These are phyloP conservation scores for Singerocomus inundabilis DNA, from an alignment of 1,284 basidiomycete species.

Conservation along the genomic window DNA sequence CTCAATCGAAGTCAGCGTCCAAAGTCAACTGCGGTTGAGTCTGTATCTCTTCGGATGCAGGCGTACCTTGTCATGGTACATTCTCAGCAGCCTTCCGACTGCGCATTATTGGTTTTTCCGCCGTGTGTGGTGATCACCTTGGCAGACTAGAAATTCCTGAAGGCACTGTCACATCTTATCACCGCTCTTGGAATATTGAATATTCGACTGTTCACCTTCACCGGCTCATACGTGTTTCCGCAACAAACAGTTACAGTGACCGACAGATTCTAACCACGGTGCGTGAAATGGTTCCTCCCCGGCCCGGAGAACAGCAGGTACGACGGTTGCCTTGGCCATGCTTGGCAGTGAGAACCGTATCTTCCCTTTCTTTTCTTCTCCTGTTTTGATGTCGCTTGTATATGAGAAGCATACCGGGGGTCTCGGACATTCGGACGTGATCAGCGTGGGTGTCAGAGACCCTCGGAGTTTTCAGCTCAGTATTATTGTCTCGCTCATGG, in stretches of 20 bases:
- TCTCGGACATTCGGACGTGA: neutral
- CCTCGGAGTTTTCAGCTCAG: too few relatives aligned
- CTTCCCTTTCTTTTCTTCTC: too few relatives aligned
- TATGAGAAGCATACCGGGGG: neutral
- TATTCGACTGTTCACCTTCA: neutral
- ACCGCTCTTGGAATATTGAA: too few relatives aligned
- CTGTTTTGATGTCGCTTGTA: neutral
- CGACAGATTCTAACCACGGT: too few relatives aligned
- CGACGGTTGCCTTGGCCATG: neutral
- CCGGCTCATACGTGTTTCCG: neutral
- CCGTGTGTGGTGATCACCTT: neutral
- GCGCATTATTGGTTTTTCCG: neutral
- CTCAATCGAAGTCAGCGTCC: conserved; percentile 3
- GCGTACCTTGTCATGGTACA: too few relatives aligned
- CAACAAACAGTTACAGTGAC: neutral
- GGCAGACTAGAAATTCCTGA: neutral
- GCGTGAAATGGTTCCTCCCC: neutral
- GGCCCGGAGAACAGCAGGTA: neutral
- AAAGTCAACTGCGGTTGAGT: conserved; percentile 1
- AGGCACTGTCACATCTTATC: neutral
- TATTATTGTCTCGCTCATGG: too few relatives aligned
- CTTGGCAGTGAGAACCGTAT: neutral
- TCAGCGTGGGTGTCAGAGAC: neutral
- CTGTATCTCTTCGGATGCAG: neutral
- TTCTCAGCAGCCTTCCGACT: neutral